Evolutionary conservation across 2,329 filamentous ascomycete genomes (phyloP), one percentile per base, ranked within the genome.

Genomic region (Penicillium occitanis): DNA sequence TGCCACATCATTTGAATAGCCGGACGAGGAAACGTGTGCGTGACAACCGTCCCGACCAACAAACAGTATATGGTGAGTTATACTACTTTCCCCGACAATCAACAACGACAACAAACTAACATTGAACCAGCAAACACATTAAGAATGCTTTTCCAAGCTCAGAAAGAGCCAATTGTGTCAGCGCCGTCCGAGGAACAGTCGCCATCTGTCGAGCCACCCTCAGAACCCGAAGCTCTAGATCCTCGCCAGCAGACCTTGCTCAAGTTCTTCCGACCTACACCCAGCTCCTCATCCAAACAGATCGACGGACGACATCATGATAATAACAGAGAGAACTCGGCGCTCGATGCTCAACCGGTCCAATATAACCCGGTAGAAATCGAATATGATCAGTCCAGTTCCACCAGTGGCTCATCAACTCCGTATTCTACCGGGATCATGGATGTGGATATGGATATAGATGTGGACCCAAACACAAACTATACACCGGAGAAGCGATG

Each of bases 21-120:
- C 83, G 87, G 19, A 89, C 87, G 65, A 80, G 83, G 67, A 89
- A 89, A 75, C 77, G 87, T 40, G 82, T 85, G 69, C 80, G 86
- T 66, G 83, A 88, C 73, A 83, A 85, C 71, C 80, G 86, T 53
- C 87, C 86, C 0, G 82, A 86, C 63, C 85, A 87, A 64, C 77
- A 82, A 63, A 74, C 79, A 17, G 81, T 88, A 65, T 84, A 87
- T 72, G 82, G 86, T 87, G 76, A 70, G 79, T 10, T 11, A 17
- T 55, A 37, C 19, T 4, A 22, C 33, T 14, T 14, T 28, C 35
- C 19, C 6, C 14, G 6, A 8, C 28, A 7, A 42, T 30, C 22
- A 13, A 6, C 5, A 30, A 13, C n/a, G n/a, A 42, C 30, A 53
- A 37, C 42, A 51, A 46, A 58, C 71, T 76, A 55, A 76, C 70